phyloP scores from a whole-genome alignment of 225 moss, liverwort and hornwort genomes.

The Ulota crispa region DNA sequence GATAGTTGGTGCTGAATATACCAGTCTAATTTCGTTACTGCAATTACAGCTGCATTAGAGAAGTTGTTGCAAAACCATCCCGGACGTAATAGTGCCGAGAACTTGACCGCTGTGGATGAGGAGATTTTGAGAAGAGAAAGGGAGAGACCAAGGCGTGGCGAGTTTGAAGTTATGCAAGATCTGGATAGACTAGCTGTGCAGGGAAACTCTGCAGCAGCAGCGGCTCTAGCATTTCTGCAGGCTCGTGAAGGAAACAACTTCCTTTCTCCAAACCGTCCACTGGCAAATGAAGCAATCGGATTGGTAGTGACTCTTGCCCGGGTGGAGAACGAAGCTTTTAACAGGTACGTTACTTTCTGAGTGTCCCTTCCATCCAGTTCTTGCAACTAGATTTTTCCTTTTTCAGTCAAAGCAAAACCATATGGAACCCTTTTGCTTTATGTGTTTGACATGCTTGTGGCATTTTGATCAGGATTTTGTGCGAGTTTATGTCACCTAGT shows the following conservation, averaged over 20 bases:
- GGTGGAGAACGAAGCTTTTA: conserved; percentile 57
- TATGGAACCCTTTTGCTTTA: neutral
- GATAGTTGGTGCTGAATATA: neutral
- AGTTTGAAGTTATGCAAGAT: conserved; percentile 29
- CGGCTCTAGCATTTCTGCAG: conserved; percentile 37
- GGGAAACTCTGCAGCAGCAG: neutral
- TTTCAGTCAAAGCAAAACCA: neutral
- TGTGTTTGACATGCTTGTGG: neutral
- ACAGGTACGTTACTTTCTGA: conserved; percentile 37
- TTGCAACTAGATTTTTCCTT: neutral
- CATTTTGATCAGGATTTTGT: conserved; percentile 40
- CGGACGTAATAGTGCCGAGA: neutral
- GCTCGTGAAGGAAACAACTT: conserved; percentile 45
- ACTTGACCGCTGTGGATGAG: conserved; percentile 29
- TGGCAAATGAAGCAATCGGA: conserved; percentile 50
- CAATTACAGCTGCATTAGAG: conserved; percentile 13
- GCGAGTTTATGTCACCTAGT: conserved; percentile 36
- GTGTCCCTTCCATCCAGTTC: neutral
- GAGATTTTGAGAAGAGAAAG: conserved; percentile 14
- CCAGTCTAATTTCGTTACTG: neutral
- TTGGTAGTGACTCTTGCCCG: conserved; percentile 58
- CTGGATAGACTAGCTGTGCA: conserved; percentile 10
- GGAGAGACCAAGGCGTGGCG: conserved; percentile 19
- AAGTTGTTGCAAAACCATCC: neutral
- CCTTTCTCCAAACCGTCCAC: conserved; percentile 35